Conservation (phyloP, 768 basidiomycete species). For the Hypholoma fasciculare region DNA sequence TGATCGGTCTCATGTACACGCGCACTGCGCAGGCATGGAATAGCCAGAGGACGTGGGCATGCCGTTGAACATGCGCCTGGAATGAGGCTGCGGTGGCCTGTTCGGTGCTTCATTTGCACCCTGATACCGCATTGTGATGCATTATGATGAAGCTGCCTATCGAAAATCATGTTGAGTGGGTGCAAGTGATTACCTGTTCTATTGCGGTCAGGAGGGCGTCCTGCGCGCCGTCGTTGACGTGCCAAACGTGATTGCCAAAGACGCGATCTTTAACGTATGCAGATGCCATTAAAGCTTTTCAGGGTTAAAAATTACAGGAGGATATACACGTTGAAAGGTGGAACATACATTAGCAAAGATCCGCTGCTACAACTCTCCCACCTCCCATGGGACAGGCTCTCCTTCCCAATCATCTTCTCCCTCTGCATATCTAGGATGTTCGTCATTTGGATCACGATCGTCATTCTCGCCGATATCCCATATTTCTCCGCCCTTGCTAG, state of each 20-base stretch:
- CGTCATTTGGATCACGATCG: constrained; percentile 32
- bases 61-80: constrained; percentile 20
- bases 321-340: constrained; percentile 20
- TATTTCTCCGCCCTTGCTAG: constrained; percentile 66
- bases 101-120: constrained; percentile 6
- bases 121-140: constrained; percentile 14
- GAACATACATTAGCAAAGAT: constrained; percentile 16
- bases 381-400: constrained; percentile 81
- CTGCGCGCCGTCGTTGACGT: neutral
- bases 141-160: neutral
- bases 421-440: constrained; percentile 30
- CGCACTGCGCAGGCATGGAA: constrained; percentile 13
- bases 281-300: constrained; percentile 10
- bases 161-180: too few species aligned
- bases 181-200: too few species aligned
- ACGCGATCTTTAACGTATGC: constrained; percentile 5
- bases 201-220: neutral
- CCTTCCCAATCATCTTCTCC: constrained; percentile 77
- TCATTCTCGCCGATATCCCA: constrained; percentile 75
- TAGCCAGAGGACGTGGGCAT: constrained; percentile 11
- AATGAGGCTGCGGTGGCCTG: constrained; percentile 25
- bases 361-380: constrained; percentile 60
- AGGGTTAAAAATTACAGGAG: constrained; percentile 18
- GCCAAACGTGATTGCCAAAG: neutral
- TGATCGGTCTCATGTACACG: constrained; percentile 33